A percentile compares a stretch with the other conserved stretches of the same genome.
Evolutionary conservation across 2,329 filamentous ascomycete genomes (phyloP).

Genomic region (Fusarium drepaniforme): DNA sequence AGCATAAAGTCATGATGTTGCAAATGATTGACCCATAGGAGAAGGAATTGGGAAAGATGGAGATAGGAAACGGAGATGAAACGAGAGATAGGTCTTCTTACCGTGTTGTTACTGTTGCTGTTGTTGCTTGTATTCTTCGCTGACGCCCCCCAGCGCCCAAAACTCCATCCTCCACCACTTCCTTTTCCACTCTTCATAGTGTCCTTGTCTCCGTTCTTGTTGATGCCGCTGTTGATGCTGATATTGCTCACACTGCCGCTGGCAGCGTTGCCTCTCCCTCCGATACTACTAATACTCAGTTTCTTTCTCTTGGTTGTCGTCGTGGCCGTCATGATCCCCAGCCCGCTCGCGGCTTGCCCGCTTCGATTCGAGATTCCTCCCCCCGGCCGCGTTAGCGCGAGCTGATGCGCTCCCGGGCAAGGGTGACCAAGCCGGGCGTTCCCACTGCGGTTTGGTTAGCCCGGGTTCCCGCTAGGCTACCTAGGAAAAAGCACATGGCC

Average conservation of each 20-base stretch:
- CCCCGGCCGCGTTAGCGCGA: constrained; percentile 5
- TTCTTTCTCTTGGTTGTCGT: constrained; percentile 33
- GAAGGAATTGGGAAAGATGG: background rate
- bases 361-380: constrained; percentile 8
- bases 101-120: constrained; percentile 5
- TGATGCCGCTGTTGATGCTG: background rate
- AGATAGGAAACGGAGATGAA: background rate
- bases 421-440: constrained; percentile 2
- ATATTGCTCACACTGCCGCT: background rate
- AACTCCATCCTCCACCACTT: constrained; percentile 30
- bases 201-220: constrained; percentile 22
- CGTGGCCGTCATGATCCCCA: constrained; percentile 5
- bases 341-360: background rate
- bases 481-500: background rate
- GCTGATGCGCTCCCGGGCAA: constrained; percentile 4
- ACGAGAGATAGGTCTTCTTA: constrained; percentile 3
- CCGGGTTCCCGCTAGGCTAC: constrained; percentile 6
- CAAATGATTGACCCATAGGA: background rate
- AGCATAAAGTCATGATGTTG: background rate
- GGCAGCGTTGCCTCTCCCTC: background rate
- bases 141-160: constrained; percentile 32
- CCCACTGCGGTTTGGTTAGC: constrained; percentile 24
- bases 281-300: constrained; percentile 18
- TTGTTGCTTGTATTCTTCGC: constrained; percentile 19
- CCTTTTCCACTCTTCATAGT: constrained; percentile 31